phyloP scores from a whole-genome alignment of 345 rosid genomes.

The Citrus glauca region DNA sequence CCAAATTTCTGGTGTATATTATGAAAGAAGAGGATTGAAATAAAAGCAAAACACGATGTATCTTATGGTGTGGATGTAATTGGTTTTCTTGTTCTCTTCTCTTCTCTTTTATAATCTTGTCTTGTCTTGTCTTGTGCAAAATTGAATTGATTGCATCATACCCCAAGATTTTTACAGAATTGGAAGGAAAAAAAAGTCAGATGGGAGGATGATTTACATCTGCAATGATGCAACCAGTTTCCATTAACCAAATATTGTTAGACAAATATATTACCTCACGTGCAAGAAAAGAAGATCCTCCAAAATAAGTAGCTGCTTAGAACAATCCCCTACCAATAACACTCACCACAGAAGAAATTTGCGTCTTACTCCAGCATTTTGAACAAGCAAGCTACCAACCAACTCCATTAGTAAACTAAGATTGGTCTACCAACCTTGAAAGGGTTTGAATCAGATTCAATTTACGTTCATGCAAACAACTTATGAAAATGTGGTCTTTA shows the following conservation, averaged over 20 bases:
- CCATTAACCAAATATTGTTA: background rate
- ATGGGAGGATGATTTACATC: background rate
- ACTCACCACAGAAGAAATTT: background rate
- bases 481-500: background rate
- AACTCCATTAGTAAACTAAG: background rate
- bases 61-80: too few relatives aligned
- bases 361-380: background rate
- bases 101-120: too few relatives aligned
- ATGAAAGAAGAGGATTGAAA: too few relatives aligned
- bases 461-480: background rate
- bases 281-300: background rate
- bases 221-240: background rate
- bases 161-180: too few relatives aligned
- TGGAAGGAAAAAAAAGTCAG: too few relatives aligned
- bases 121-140: too few relatives aligned
- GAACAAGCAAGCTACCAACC: background rate
- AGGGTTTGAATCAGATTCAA: background rate
- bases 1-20: too few relatives aligned
- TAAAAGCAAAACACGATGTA: too few relatives aligned
- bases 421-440: background rate
- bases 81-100: too few relatives aligned
- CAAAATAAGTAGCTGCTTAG: background rate
- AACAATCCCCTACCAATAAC: background rate
- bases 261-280: background rate
- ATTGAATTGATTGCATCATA: too few relatives aligned